These are phyloP conservation scores for Calonectria honghensis DNA, from an alignment of 2,329 filamentous ascomycete genomes.

Conservation along the genomic window DNA sequence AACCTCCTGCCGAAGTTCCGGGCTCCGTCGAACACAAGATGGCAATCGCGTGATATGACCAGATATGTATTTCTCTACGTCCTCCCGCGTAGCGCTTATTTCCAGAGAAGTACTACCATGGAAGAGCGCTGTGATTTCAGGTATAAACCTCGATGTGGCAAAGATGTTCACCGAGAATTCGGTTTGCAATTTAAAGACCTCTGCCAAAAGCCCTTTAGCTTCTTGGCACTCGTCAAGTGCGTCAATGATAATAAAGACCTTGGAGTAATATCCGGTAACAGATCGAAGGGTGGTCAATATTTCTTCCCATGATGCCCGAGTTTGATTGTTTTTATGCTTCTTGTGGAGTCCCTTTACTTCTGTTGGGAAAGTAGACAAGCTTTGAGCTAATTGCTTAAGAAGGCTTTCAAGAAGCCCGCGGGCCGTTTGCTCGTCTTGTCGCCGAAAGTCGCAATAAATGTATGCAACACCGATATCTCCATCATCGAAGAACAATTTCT, in stretches of 20 bases:
- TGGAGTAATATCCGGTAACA: no score
- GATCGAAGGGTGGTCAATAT: no score
- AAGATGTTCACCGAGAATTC: not conserved
- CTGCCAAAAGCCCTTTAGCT: not conserved
- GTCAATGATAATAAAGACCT: not conserved
- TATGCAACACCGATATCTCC: not conserved
- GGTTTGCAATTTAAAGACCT: not conserved
- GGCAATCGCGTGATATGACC: not conserved
- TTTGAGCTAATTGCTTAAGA: not conserved
- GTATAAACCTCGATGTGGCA: not conserved
- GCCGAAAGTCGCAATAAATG: not conserved
- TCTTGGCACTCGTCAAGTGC: conserved; percentile 4
- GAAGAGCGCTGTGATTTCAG: not conserved
- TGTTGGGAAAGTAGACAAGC: not conserved
- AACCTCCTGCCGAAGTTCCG: not conserved
- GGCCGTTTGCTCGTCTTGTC: not conserved
- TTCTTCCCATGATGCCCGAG: no score
- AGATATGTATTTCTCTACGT: not conserved
- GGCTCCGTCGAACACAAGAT: not conserved
- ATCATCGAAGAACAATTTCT: not conserved
- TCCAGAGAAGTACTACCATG: not conserved
- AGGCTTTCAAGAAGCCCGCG: not conserved
- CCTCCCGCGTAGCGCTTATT: not conserved
- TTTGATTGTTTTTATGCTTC: not conserved
- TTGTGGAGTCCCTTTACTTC: not conserved